A percentile compares a stretch with the other conserved stretches of the same genome.
Evolutionary conservation across 176 grass and related monocot genomes (phyloP).

Genomic region (Coix lacrymajobi): DNA sequence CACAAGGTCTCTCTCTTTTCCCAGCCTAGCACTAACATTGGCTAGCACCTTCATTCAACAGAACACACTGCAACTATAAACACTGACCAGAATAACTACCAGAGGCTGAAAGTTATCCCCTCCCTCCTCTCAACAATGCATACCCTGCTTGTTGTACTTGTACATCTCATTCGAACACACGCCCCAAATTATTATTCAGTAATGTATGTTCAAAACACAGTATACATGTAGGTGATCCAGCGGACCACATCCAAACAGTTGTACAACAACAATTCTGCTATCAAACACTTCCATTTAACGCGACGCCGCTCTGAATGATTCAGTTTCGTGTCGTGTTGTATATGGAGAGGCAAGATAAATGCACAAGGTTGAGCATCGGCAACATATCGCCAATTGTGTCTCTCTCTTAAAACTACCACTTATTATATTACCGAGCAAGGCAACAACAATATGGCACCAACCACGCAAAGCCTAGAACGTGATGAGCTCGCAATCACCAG

Average conservation of each 20-base stretch:
- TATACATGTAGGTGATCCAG: constrained; percentile 1
- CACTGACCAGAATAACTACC: background rate
- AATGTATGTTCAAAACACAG: constrained; percentile 16
- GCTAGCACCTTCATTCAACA: background rate
- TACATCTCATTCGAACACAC: constrained; percentile 1
- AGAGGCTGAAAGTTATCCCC: background rate
- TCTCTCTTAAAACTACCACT: background rate
- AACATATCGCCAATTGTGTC: background rate
- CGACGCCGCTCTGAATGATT: background rate
- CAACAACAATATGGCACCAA: background rate
- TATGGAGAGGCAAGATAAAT: background rate
- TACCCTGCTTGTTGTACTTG: too few species aligned
- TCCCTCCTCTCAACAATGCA: background rate
- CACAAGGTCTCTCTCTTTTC: background rate
- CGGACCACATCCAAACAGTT: constrained; percentile 22
- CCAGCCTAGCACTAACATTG: too few species aligned
- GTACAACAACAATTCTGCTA: constrained; percentile 33
- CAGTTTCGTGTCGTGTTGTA: background rate
- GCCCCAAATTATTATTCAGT: constrained; percentile 7
- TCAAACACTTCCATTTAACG: constrained; percentile 8
- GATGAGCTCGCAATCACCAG: constrained; percentile 77
- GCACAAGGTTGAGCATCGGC: constrained; percentile 3
- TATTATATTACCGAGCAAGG: constrained; percentile 10
- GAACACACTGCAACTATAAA: background rate
- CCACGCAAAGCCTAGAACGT: constrained; percentile 51